Evolutionary conservation across 345 rosid species (phyloP), one percentile per base, ranked within the genome.

Genomic region (Lumnitzera racemosa): DNA sequence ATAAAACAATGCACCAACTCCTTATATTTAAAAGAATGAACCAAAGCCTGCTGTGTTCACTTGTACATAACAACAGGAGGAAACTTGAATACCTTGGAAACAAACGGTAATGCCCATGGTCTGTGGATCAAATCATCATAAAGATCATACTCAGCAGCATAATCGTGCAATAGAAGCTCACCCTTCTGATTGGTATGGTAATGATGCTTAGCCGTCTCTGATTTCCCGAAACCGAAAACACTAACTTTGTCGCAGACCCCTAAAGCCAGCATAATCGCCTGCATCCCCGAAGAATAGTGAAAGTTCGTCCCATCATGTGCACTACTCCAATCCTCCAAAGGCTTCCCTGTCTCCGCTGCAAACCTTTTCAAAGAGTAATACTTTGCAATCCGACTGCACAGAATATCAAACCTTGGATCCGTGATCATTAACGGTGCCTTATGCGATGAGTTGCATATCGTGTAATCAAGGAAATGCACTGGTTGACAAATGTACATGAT

Each of bases 281-380:
- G 96, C 82, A 89, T 80, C 31, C 96, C 98, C 13, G 98, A 92
- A 0, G 97, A 89, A 77, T 92, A 92, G 55, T 92, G 98, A 63
- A 92, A 92, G 83, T 87, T 55, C 3, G 84, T 61, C 1, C 88
- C 96, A 51, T 89, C 94, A 56, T 89, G 98, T 2, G 53, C 63
- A 59, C 80, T 64, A 27, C 73, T 75, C 98, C 96, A 92, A 24
- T 79, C 88, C 11, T 61, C 71, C 74, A 87, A 63, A 12, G 83
- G 63, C 83, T 72, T 61, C 31, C 69, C 71, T 3, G 57, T 78
- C 74, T 66, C 83, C 68, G 76, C 81, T 56, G 70, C 74, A 48
- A 92, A 92, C 59, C 67, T 76, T 63, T 81, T 87, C 58, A 76
- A 64, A 0, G 97, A 92, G 74, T 92, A 92, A 59, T 87, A 89